These are phyloP conservation scores for Mimosa pudica DNA, from an alignment of 306 rosid species.

Conservation along the genomic window DNA sequence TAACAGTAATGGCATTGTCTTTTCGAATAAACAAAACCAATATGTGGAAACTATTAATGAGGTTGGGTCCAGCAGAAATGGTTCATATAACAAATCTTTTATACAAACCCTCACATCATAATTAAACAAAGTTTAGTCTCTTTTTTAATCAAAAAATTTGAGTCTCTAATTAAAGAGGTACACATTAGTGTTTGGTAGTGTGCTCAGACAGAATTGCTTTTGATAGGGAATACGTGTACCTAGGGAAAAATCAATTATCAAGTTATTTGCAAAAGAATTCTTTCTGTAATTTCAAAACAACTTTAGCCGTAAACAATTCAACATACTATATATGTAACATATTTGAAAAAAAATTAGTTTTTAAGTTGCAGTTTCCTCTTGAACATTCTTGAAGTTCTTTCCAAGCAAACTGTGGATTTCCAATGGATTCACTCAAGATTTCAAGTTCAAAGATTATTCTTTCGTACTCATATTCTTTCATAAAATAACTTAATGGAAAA, in stretches of 20 bases:
- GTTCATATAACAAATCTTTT: no score
- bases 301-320: not conserved
- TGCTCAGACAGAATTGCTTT: no score
- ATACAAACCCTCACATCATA: no score
- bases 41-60: no score
- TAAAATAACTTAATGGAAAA: not conserved
- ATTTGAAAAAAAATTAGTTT: not conserved
- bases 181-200: no score
- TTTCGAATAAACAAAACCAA: not conserved
- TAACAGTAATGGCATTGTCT: not conserved
- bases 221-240: not conserved
- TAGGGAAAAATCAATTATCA: no score
- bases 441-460: not conserved
- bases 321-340: no score
- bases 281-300: not conserved
- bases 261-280: not conserved
- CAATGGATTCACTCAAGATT: not conserved
- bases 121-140: no score
- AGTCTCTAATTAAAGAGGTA: no score
- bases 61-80: no score
- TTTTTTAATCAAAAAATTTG: no score
- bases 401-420: not conserved
- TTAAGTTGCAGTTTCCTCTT: not conserved
- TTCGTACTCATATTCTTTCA: not conserved
- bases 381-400: constrained; percentile 19